Evolutionary conservation across 2,329 filamentous ascomycete genomes (phyloP).

Genomic region (Colletotrichum truncatum): DNA sequence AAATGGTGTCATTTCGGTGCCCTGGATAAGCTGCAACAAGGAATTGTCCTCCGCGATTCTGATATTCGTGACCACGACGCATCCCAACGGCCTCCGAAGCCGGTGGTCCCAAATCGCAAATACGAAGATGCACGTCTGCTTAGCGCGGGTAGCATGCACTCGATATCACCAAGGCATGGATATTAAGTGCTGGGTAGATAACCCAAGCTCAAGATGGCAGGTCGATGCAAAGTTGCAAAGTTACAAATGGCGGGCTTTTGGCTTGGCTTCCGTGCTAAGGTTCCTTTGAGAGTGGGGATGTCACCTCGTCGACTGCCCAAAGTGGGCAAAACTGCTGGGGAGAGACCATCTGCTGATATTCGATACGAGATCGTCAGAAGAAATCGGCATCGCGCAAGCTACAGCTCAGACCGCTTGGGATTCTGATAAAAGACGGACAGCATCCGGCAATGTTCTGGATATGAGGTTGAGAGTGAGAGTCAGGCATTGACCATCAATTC

Average conservation of each 20-base stretch:
- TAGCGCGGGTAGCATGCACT: conserved; percentile 1
- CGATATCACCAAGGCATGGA: neutral
- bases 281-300: conserved; percentile 20
- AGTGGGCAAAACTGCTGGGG: conserved; percentile 12
- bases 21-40: too few relatives aligned
- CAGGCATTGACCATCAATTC: neutral
- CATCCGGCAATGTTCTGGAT: neutral
- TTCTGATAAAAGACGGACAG: neutral
- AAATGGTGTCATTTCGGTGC: too few relatives aligned
- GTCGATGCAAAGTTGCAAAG: neutral
- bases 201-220: conserved; percentile 26
- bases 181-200: neutral
- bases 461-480: neutral
- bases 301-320: conserved; percentile 7
- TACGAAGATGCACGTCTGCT: conserved; percentile 5
- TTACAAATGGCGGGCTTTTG: neutral
- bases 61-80: neutral
- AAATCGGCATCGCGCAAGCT: conserved; percentile 2
- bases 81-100: neutral
- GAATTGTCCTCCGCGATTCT: too few relatives aligned
- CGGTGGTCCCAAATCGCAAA: neutral
- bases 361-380: conserved; percentile 24
- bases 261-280: conserved; percentile 16
- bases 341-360: neutral
- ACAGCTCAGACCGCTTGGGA: neutral